Conservation (phyloP, 495 filamentous ascomycete genomes). For the Penicillium malachiteum region DNA sequence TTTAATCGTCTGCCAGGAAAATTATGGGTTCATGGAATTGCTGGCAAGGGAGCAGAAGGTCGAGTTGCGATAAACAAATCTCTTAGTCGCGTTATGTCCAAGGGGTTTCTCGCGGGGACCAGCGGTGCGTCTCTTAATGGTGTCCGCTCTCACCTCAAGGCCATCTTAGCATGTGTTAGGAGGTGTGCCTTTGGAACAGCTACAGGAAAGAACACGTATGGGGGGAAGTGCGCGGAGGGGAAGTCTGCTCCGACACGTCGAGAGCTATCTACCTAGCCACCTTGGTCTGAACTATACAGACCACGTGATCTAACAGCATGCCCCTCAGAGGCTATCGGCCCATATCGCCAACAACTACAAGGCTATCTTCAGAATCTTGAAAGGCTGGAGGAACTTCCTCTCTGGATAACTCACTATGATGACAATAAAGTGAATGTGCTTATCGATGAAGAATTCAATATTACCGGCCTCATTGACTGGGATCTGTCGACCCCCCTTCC, state of each 20-base stretch:
- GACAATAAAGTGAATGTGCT: conserved; percentile 36
- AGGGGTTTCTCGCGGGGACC: conserved; percentile 20
- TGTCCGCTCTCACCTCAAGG: conserved; percentile 25
- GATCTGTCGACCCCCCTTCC: conserved; percentile 33
- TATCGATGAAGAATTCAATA: conserved; percentile 28
- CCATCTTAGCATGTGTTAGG: conserved; percentile 26
- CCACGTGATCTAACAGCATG: no score
- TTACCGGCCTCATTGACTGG: conserved; percentile 35
- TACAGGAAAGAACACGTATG: no score
- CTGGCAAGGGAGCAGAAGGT: conserved; percentile 20
- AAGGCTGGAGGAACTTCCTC: conserved; percentile 25
- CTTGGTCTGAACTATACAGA: no score
- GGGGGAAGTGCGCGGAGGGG: no score
- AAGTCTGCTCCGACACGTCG: no score
- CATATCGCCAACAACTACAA: conserved; percentile 16
- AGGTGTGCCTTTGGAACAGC: no score
- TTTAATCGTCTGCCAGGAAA: conserved; percentile 25
- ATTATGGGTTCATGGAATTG: conserved; percentile 22
- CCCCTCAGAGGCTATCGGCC: conserved; percentile 20
- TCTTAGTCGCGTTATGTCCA: conserved; percentile 21
- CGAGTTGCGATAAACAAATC: conserved; percentile 23
- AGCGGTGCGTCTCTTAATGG: conserved; percentile 22
- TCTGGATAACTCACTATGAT: conserved; percentile 32
- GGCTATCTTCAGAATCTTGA: conserved; percentile 24
- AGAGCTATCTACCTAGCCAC: no score